Evolutionary conservation across 148 eudicot species (phyloP).

Genomic region (Nyssa sinensis): DNA sequence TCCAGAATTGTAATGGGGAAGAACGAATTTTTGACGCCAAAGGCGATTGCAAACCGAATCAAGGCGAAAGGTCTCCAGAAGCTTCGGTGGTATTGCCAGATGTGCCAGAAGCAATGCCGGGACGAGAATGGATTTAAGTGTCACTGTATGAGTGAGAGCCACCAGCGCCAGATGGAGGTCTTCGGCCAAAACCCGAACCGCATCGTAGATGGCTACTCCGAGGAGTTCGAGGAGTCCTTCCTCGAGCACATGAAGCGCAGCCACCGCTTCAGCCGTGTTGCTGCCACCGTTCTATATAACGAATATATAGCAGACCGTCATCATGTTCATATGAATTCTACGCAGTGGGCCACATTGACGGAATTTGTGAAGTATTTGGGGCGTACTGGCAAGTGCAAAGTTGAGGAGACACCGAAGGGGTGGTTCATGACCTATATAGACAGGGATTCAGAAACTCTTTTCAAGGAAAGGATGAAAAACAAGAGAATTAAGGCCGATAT

Average conservation of each 20-base stretch:
- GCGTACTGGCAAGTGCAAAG: constrained; percentile 58
- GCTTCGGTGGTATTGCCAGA: constrained; percentile 71
- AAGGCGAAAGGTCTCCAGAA: constrained; percentile 79
- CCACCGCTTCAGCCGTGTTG: constrained; percentile 57
- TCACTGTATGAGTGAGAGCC: constrained; percentile 69
- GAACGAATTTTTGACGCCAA: constrained; percentile 69
- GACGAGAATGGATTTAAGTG: constrained; percentile 81
- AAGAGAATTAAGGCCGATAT: constrained; percentile 60
- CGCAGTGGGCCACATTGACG: constrained; percentile 63
- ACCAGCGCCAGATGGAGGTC: constrained; percentile 67
- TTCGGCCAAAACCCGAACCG: constrained; percentile 65
- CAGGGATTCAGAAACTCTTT: constrained; percentile 64
- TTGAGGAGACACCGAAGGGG: constrained; percentile 68
- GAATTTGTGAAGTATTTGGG: constrained; percentile 72
- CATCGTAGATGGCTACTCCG: constrained; percentile 53
- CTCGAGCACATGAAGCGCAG: constrained; percentile 67
- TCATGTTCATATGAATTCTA: constrained; percentile 76
- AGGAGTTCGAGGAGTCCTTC: constrained; percentile 55
- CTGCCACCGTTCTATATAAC: constrained; percentile 70
- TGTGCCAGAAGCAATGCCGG: constrained; percentile 79
- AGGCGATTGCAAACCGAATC: constrained; percentile 76
- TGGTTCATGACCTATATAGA: constrained; percentile 79
- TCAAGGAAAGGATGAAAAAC: constrained; percentile 64
- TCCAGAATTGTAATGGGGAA: constrained; percentile 51
- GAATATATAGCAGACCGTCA: constrained; percentile 65